Evolutionary conservation across 2,329 filamentous ascomycete genomes (phyloP), one percentile per base, ranked within the genome.

Genomic region (Aspergillus fructus): DNA sequence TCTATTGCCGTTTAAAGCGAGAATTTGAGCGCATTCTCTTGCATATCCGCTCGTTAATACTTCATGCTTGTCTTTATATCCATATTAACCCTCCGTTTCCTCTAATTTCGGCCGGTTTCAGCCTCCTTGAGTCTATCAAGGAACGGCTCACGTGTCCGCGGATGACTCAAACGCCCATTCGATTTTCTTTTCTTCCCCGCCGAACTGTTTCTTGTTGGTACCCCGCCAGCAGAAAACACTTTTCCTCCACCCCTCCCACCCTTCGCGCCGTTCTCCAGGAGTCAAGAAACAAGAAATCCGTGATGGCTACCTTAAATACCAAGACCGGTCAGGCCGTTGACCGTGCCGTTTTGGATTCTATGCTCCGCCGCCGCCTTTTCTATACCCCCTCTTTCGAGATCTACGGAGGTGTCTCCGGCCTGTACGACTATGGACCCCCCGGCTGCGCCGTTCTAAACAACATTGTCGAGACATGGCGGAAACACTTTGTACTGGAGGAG

Each of bases 311-410:
- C 59, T 81, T 83, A 56, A 94, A 90, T 64, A 96, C 92, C 59
- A 86, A 91, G 72, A 93, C 89, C 78, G 94, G 93, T 68, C 88
- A 96, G 81, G 87, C 90, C 77, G 88, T 99, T 68, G 92, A 97
- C 77, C 87, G 91, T 70, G 79, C 83, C 59, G 81, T 85, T 56
- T 85, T 97, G 71, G 94, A 97, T 72, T 89, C 87, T 60, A 85
- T 97, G 71, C 87, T 97, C 68, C 87, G 89, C 65, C 89, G 93
- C 64, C 89, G 92, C 75, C 82, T 93, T 79, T 97, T 97, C 82
- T 96, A 94, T 79, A 96, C 93, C 62, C 93, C 93, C 53, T 88
- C 92, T 55, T 97, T 97, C 76, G 94, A 97, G 77, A 93, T 96
- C 69, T 97, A 97, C 73, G 90, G 90, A 66, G 91, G 91, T 71